Evolutionary conservation across 768 basidiomycete genomes (phyloP).

Genomic region (Lyophyllum atratum): DNA sequence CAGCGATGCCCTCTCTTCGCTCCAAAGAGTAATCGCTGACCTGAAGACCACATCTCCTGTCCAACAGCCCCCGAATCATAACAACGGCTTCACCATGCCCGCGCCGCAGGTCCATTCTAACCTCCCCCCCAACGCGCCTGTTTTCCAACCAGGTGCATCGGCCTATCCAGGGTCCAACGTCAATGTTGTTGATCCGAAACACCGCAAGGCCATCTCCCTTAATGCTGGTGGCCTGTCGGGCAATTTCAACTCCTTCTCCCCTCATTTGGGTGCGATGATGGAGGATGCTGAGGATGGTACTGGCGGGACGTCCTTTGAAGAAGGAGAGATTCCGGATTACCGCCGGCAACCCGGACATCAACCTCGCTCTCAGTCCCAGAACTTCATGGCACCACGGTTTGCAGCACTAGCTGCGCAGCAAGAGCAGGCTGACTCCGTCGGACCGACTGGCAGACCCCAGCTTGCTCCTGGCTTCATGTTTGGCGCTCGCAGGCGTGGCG

Average conservation of each 20-base stretch:
- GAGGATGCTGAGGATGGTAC: conserved; percentile 75
- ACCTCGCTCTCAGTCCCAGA: conserved; percentile 77
- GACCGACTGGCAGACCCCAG: conserved; percentile 82
- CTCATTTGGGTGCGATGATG: conserved; percentile 81
- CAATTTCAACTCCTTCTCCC: conserved; percentile 72
- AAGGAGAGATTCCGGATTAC: conserved; percentile 76
- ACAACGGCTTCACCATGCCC: conserved; percentile 49
- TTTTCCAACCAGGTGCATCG: conserved; percentile 72
- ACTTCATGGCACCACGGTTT: conserved; percentile 88
- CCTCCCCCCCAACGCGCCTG: conserved; percentile 66
- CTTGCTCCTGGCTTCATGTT: conserved; percentile 93
- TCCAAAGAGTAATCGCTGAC: conserved; percentile 93
- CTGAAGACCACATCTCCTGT: conserved; percentile 83
- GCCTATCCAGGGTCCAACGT: conserved; percentile 51
- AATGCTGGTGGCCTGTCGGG: conserved; percentile 58
- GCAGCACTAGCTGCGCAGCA: conserved; percentile 77
- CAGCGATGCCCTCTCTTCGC: conserved; percentile 81
- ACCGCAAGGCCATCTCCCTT: conserved; percentile 82
- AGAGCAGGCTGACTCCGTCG: conserved; percentile 61
- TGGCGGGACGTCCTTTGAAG: conserved; percentile 53
- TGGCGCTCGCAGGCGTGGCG: conserved; percentile 62
- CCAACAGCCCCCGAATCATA: conserved; percentile 44
- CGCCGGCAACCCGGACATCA: conserved; percentile 60
- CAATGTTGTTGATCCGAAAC: conserved; percentile 56
- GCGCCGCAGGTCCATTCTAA: conserved; percentile 50